Evolutionary conservation across 2,329 filamentous ascomycete genomes (phyloP), one percentile per base, ranked within the genome.

Genomic region (Penicillium sp.): DNA sequence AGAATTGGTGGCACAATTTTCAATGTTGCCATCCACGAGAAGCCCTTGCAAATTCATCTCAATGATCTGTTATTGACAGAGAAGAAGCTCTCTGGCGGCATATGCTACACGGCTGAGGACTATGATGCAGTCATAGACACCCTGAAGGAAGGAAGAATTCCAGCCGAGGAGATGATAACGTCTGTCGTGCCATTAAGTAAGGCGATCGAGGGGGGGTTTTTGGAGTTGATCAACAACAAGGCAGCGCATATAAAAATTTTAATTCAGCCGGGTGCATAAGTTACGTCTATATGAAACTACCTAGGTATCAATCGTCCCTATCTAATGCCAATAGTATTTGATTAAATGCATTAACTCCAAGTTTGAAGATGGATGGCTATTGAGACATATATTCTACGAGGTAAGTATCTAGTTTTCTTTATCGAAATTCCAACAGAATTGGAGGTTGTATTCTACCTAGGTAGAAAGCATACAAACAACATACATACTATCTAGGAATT

Each of bases 1-100:
- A 74, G 77, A 49, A 74, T 77, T 0, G 74, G 80, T 35, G 85
- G 84, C 0, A 82, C 81, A 0, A 75, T 88, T 0, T 77, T 87
- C 2, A 87, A 87, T 59, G 78, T 87, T n/a, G 83, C 84, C 0
- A 81, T 87, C 3, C 87, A 83, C 82, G 83, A 85, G 63, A 81
- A 77, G 53, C 72, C 73, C 6, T 75, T 83, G 3, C 74, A 76
- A 0, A 78, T 86, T 52, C 72, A 80, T 30, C 77, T 81, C 1
- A 84, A 83, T 61, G 75, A 78, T 62, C 62, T 84, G 28, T 75
- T 83, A 5, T 79, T 54, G 24, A 11, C 28, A 7, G 52, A 54
- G 18, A 54, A 40, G 43, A 54, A 40, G 18, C 80, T 52, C 74
- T 74, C 6, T 82, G 85, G 65, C 26, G 42, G 42, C 12, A 47